Evolutionary conservation across 192 early-diverging fungal genomes (phyloP), one percentile per base, ranked within the genome.

Genomic region (Linnemannia zychae): DNA sequence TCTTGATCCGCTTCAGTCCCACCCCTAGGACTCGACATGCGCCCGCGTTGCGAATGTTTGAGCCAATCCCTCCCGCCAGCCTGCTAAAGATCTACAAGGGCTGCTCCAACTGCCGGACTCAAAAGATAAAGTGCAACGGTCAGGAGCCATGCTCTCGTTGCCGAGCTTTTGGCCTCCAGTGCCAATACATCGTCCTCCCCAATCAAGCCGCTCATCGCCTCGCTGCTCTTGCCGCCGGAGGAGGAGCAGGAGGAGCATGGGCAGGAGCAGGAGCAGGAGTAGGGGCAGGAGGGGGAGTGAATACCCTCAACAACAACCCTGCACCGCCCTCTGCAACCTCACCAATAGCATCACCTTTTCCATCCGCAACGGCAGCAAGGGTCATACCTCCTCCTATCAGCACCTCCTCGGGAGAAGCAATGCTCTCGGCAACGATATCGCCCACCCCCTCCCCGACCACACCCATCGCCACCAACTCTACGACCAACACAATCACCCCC

Each of bases 71-170:
- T 36, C 82, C 82, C 17, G 75, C 82, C 53, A 78, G 67, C 37
- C 50, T 84, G 53, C 60, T 84, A 74, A 84, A 84, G 82, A 84
- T 84, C 82, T 84, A 84, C 48, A 84, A 84, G 65, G 82, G 82
- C 49, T 84, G 82, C 77, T 78, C 82, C 69, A 84, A 84, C 57
- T 84, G 82, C 77, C 76, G 82, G 44, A 84, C 76, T 16, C 82
- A 84, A 79, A 84, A 84, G 82, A 84, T 84, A 79, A 84, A 84
- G 63, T 84, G 82, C 73, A 84, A 79, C 67, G 82, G 82, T 28
- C 76, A 71, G 67, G 82, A 84, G 50, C 82, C 82, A n/a, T 84
- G 82, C 31, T 18, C 77, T 2, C 36, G 82, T 67, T 84, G 82
- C 40, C 71, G 18, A 48, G 68, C 82, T 74, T 84, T 84, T 69